Evolutionary conservation across 306 rosid species (phyloP).

Genomic region (Cicer cuneatum): DNA sequence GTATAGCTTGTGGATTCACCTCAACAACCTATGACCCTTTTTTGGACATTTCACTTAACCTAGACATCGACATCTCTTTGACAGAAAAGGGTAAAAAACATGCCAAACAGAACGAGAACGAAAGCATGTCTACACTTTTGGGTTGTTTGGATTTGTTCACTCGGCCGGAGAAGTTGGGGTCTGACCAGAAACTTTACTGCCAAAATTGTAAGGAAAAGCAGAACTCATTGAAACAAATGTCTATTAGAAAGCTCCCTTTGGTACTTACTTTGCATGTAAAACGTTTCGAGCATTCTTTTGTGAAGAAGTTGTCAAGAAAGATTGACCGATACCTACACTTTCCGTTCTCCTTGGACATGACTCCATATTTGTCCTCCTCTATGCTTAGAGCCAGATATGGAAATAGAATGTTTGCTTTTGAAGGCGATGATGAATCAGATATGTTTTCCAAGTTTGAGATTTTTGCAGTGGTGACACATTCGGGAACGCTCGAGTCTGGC

Average conservation of each 20-base stretch:
- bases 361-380: constrained; percentile 79
- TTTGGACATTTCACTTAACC: constrained; percentile 85
- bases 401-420: constrained; percentile 75
- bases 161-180: constrained; percentile 85
- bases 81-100: constrained; percentile 55
- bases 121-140: constrained; percentile 59
- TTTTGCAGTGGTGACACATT: constrained; percentile 83
- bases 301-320: constrained; percentile 68
- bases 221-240: constrained; percentile 82
- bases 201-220: constrained; percentile 71
- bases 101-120: constrained; percentile 56
- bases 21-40: constrained; percentile 91
- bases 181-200: constrained; percentile 91
- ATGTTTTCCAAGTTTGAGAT: constrained; percentile 68
- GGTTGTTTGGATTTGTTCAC: constrained; percentile 91
- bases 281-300: constrained; percentile 79
- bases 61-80: constrained; percentile 49
- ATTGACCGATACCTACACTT: constrained; percentile 76
- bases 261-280: constrained; percentile 84
- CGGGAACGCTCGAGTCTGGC: constrained; percentile 87
- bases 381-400: constrained; percentile 82
- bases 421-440: constrained; percentile 77
- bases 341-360: constrained; percentile 86
- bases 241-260: constrained; percentile 77
- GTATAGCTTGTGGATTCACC: constrained; percentile 89